These are phyloP conservation scores for Colletotrichum lindemuthianum DNA, from an alignment of 2,329 filamentous ascomycete species.

Conservation along the genomic window DNA sequence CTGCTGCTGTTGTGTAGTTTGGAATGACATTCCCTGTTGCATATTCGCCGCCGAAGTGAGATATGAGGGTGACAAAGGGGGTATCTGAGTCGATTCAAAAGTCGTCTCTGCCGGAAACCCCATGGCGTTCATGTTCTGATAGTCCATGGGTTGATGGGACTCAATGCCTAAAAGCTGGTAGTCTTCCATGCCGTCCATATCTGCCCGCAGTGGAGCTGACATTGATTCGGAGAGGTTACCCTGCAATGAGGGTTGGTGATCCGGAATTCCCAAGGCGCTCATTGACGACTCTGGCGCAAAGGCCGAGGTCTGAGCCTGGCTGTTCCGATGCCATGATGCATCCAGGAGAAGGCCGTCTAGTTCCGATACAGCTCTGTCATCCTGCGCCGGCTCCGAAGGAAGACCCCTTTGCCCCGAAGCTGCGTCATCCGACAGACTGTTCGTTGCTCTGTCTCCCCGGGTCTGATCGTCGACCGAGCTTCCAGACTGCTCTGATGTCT, in stretches of 20 bases:
- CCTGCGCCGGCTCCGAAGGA: conserved; percentile 1
- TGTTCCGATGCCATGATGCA: conserved; percentile 6
- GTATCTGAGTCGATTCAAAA: background rate
- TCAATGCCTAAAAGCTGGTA: conserved; percentile 2
- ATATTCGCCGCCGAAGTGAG: background rate
- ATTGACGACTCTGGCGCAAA: background rate
- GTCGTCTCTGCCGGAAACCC: background rate
- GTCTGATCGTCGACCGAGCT: background rate
- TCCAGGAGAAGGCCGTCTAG: conserved; percentile 13
- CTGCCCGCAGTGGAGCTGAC: background rate
- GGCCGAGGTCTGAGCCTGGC: background rate
- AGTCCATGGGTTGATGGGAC: background rate
- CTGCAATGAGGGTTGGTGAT: background rate
- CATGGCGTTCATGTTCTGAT: conserved; percentile 4
- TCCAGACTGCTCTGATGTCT: background rate
- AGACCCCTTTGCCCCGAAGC: background rate
- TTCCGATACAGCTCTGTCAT: conserved; percentile 4
- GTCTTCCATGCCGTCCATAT: background rate
- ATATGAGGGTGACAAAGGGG: background rate
- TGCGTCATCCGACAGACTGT: background rate
- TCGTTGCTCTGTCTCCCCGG: background rate
- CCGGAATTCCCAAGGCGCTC: background rate
- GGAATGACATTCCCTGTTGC: background rate
- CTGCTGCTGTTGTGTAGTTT: conserved; percentile 15
- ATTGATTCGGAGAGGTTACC: background rate